These are phyloP conservation scores for Malassezia nana DNA, from an alignment of 1,284 basidiomycete species.

Conservation along the genomic window DNA sequence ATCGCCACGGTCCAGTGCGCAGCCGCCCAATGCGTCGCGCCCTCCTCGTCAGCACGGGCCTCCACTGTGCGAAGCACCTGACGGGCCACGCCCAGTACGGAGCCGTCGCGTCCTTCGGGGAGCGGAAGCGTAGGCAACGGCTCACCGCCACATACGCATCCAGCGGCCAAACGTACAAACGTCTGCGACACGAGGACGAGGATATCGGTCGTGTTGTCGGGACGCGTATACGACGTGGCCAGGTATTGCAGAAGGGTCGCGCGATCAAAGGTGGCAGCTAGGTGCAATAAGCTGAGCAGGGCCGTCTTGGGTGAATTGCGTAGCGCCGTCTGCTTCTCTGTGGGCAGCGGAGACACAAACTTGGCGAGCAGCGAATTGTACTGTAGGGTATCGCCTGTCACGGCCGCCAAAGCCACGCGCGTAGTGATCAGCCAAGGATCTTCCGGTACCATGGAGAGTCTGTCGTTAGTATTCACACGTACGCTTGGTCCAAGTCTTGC, in stretches of 20 bases:
- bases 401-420: conserved; percentile 9
- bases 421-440: conserved; percentile 13
- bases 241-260: conserved; percentile 9
- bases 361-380: conserved; percentile 11
- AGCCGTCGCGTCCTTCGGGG: background rate
- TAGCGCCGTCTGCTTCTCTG: background rate
- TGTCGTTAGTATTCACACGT: conserved; percentile 1
- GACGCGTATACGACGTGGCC: background rate
- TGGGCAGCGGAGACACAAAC: conserved; percentile 2
- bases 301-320: conserved; percentile 9
- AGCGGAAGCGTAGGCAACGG: conserved; percentile 6
- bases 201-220: conserved; percentile 2
- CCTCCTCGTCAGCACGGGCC: background rate
- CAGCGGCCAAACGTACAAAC: conserved; percentile 6
- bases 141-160: background rate
- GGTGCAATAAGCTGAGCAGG: conserved; percentile 11
- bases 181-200: conserved; percentile 7
- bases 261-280: conserved; percentile 5
- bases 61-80: background rate
- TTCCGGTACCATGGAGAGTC: conserved; percentile 6
- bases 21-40: conserved; percentile 1
- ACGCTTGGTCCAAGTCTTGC: conserved; percentile 59
- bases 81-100: conserved; percentile 3
- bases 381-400: conserved; percentile 1
- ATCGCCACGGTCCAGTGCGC: conserved; percentile 1